Evolutionary conservation across 495 filamentous ascomycete genomes (phyloP), one percentile per base, ranked within the genome.

Genomic region (Trichoderma virens): DNA sequence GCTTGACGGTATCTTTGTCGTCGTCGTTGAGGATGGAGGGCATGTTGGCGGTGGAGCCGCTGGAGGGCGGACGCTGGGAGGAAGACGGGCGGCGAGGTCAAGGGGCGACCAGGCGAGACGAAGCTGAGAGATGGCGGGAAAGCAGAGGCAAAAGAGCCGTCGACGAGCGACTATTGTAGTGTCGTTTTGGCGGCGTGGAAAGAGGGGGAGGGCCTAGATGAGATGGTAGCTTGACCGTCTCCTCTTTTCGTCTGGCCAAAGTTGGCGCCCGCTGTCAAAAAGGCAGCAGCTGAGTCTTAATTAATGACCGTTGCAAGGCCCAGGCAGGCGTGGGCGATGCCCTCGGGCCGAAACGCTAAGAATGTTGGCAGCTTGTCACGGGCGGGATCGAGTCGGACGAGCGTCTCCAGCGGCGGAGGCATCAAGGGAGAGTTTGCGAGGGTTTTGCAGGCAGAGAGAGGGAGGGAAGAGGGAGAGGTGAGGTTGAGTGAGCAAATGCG

Each of bases 1-100:
- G 86, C 78, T 93, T 92, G 75, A 98, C 91, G 45, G 86, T 92
- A 72, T 94, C 87, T 82, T 93, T 96, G 78, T 98, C 94, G 68
- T 91, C 87, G 69, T 96, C 92, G 68, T 77, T 89, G 35, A 98
- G 83, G 62, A 94, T 91, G 14, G 92, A 91, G 70, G 92, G 91
- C 92, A 96, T 95, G 51, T 56, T 56, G 23, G 51, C 51, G 51
- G 51, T 27, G 51, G 51, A 27, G 51, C 51, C 51, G 51, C 51
- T 27, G 9, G 25, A n/a, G 51, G 20, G 51, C 51, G 51, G 25
- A 28, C 51, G 51, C 51, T 30, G 51, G 11, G 23, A 5, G 8
- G 20, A 30, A 14, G 13, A 45, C 41, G 41, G 18, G 41, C 41
- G 41, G 41, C 41, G 9, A 45, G 16, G 41, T 45, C 41, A 45